Percentiles rank a stretch among this genome's conserved stretches.
Conservation (phyloP, 2,329 filamentous ascomycete genomes). For the Teratosphaeria pseudoeucalypti region DNA sequence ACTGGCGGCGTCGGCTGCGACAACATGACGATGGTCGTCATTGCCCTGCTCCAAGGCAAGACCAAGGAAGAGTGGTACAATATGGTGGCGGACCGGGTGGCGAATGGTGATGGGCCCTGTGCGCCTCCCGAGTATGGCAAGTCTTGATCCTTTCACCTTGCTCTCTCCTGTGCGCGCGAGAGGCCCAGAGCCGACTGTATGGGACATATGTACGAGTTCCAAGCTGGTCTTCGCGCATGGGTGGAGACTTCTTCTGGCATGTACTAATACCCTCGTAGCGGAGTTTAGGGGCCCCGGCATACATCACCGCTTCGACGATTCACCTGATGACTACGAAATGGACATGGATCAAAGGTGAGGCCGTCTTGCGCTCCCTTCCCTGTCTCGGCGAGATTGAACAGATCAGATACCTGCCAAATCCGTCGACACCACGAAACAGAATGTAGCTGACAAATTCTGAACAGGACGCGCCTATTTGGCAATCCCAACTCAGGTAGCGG, state of each 20-base stretch:
- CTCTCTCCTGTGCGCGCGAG: slow-evolving; percentile 8
- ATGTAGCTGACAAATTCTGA: neutral
- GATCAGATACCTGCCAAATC: neutral
- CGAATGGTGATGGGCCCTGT: slow-evolving; percentile 93
- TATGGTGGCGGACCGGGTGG: slow-evolving; percentile 83
- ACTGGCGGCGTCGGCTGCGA: slow-evolving; percentile 96
- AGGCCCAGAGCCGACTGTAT: slow-evolving; percentile 37
- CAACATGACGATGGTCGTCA: slow-evolving; percentile 97
- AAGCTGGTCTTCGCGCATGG: neutral
- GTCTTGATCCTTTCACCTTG: slow-evolving; percentile 38
- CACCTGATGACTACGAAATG: slow-evolving; percentile 56
- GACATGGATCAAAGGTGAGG: slow-evolving; percentile 48
- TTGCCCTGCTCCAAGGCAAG: slow-evolving; percentile 83
- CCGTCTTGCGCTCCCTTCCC: neutral
- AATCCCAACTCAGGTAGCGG: slow-evolving; percentile 41
- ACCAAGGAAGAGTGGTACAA: slow-evolving; percentile 98
- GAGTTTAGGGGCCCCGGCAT: slow-evolving; percentile 40
- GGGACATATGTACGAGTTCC: slow-evolving; percentile 22
- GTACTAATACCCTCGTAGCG: slow-evolving; percentile 28
- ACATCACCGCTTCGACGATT: slow-evolving; percentile 41
- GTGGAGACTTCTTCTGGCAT: neutral
- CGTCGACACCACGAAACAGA: neutral
- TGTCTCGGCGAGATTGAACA: neutral
- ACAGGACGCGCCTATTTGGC: slow-evolving; percentile 54
- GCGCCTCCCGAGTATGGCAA: slow-evolving; percentile 99